Conservation (phyloP, 208 protist genomes). For the Herpetomonas tarakana region DNA sequence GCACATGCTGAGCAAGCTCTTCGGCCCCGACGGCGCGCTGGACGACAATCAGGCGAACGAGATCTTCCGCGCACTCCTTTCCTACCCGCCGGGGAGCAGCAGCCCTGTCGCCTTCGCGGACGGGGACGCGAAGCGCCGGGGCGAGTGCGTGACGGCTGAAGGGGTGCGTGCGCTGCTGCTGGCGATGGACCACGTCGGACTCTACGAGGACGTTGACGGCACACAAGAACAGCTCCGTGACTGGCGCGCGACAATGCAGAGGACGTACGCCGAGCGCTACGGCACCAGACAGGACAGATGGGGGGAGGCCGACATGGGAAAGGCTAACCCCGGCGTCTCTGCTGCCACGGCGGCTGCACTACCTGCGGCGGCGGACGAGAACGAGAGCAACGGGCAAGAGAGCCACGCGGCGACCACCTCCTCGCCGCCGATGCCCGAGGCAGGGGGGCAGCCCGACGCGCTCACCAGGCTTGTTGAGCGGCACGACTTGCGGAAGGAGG, state of each 20-base stretch:
- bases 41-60: conserved; percentile 27
- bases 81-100: neutral
- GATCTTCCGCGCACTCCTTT: conserved; percentile 26
- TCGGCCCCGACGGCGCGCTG: conserved; percentile 33
- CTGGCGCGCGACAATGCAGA: conserved; percentile 18
- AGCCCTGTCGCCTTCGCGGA: neutral
- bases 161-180: conserved; percentile 13
- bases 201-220: conserved; percentile 37
- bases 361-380: neutral
- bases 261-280: neutral
- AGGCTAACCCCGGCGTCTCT: neutral
- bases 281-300: no score
- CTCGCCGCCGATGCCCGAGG: neutral
- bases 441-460: neutral
- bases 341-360: conserved; percentile 1
- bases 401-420: neutral
- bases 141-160: conserved; percentile 19
- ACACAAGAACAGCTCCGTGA: conserved; percentile 18
- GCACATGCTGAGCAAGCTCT: conserved; percentile 25
- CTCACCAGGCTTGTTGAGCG: conserved; percentile 8
- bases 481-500: conserved; percentile 14
- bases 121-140: conserved; percentile 3
- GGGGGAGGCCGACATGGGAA: neutral
- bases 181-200: conserved; percentile 30
- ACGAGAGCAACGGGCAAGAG: conserved; percentile 1